Evolutionary conservation across 148 eudicot species (phyloP).

Genomic region (Agrostemma githago): DNA sequence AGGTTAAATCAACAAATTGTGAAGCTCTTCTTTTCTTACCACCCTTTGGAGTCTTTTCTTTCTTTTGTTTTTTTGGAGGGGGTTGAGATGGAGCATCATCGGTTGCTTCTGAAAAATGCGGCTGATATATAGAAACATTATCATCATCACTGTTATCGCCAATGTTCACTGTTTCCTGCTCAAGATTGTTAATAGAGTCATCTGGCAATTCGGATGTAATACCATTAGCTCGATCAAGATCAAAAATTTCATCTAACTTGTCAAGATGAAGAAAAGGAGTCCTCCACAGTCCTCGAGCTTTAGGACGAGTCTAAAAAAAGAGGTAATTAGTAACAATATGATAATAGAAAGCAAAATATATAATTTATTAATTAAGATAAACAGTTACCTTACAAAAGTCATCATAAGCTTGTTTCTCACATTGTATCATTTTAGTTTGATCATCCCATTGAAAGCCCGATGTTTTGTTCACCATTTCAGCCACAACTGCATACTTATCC

Average conservation of each 20-base stretch:
- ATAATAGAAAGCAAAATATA: no score
- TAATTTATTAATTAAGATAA: no score
- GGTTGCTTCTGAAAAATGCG: not conserved
- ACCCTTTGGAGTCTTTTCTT: no score
- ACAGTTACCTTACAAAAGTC: not conserved
- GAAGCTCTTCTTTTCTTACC: not conserved
- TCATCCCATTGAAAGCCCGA: no score
- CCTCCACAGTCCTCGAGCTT: not conserved
- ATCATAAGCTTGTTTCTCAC: no score
- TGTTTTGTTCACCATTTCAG: no score
- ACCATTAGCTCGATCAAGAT: not conserved
- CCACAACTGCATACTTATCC: no score
- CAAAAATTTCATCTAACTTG: no score
- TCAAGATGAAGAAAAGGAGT: no score
- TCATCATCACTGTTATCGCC: not conserved
- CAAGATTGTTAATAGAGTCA: not conserved
- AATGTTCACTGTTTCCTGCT: not conserved
- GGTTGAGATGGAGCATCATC: not conserved
- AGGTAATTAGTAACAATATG: not conserved
- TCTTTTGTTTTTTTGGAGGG: no score
- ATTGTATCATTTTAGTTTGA: no score
- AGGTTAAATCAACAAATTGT: no score
- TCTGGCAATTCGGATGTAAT: not conserved
- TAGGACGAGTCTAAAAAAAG: not conserved
- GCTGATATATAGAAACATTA: not conserved